A percentile compares a stretch with the other conserved stretches of the same genome.
Conservation (phyloP, 345 rosid species). For the Boechera divaricarpa region DNA sequence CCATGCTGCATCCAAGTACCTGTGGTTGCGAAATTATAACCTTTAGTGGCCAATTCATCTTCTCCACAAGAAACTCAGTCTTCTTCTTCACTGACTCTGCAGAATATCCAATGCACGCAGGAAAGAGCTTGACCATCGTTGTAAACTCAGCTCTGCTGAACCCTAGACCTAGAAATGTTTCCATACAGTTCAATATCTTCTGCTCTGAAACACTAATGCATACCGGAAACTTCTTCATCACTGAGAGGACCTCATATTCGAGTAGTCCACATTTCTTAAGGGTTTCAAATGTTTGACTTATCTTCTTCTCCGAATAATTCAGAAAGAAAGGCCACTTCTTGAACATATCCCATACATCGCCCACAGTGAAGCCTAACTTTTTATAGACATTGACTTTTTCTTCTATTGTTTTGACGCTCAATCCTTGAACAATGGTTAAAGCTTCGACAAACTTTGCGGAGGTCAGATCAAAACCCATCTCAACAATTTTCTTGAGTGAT, state of each 20-base stretch:
- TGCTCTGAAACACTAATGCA: not conserved
- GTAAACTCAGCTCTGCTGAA: too few relatives aligned
- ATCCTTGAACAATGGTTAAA: not conserved
- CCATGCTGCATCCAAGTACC: constrained; percentile 36
- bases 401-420: constrained; percentile 2
- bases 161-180: too few relatives aligned
- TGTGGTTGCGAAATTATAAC: constrained; percentile 8
- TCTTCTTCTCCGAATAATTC: constrained; percentile 21
- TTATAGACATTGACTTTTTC: not conserved
- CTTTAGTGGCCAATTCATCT: constrained; percentile 7
- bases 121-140: too few relatives aligned
- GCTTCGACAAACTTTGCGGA: constrained; percentile 31
- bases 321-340: constrained; percentile 23
- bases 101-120: too few relatives aligned
- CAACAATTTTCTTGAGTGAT: constrained; percentile 5
- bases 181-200: too few relatives aligned
- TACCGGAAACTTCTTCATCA: not conserved
- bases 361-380: constrained; percentile 43
- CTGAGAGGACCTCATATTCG: not conserved
- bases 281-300: not conserved
- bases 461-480: constrained; percentile 37
- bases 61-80: not conserved
- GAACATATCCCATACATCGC: constrained; percentile 32
- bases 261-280: not conserved
- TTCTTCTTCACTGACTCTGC: too few relatives aligned